Conservation (phyloP, 352 stramenopile species). For the Pythium monospermum region DNA sequence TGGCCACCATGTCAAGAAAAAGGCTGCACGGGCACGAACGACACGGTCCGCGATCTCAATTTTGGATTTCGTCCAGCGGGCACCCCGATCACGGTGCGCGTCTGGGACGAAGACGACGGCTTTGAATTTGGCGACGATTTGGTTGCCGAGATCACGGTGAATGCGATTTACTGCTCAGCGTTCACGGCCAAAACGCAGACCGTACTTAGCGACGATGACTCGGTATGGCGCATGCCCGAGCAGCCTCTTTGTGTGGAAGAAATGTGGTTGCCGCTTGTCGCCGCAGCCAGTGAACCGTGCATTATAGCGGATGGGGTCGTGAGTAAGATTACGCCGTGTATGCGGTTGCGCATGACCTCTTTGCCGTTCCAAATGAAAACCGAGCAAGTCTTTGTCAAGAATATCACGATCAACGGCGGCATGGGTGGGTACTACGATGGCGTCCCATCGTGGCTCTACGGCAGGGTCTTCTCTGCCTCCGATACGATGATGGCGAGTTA, state of each 20-base stretch:
- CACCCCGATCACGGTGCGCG: conserved; percentile 60
- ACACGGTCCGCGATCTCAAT: conserved; percentile 65
- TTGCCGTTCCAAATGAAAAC: conserved; percentile 70
- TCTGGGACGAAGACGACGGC: conserved; percentile 79
- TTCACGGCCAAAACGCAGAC: conserved; percentile 51
- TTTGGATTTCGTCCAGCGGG: conserved; percentile 83
- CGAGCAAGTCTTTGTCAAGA: conserved; percentile 54
- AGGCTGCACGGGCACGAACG: conserved; percentile 37
- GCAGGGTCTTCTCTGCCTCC: conserved; percentile 59
- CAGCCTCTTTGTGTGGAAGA: conserved; percentile 78
- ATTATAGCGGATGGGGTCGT: conserved; percentile 17
- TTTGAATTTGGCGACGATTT: conserved; percentile 87
- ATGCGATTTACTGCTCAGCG: conserved; percentile 79
- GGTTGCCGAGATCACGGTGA: conserved; percentile 57
- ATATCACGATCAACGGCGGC: conserved; percentile 45
- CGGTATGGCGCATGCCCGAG: conserved; percentile 48
- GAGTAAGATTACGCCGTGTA: conserved; percentile 37
- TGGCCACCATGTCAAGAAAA: conserved; percentile 53
- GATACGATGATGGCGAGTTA: conserved; percentile 68
- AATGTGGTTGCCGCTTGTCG: conserved; percentile 57
- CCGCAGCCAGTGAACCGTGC: conserved; percentile 26
- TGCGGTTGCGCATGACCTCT: conserved; percentile 66
- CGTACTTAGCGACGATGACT: conserved; percentile 46
- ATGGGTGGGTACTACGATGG: conserved; percentile 72
- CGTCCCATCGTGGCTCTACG: conserved; percentile 55